Evolutionary conservation across 2,329 filamentous ascomycete genomes (phyloP).

Genomic region (Botrytis galanthina): DNA sequence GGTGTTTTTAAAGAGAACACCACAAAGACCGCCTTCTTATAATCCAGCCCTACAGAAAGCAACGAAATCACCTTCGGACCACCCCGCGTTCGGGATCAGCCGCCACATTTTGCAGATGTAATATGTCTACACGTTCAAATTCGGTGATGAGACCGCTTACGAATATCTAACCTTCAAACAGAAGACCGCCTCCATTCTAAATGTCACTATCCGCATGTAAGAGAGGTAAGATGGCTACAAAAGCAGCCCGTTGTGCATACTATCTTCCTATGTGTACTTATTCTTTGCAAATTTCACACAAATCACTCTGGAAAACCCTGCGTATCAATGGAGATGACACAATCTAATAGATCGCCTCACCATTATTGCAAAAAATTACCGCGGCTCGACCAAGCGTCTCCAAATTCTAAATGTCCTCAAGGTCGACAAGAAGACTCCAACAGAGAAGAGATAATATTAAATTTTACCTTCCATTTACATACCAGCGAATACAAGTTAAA

Average conservation of each 20-base stretch:
- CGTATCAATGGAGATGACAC: background rate
- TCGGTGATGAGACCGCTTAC: background rate
- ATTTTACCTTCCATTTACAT: fast-evolving
- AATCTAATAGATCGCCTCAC: background rate
- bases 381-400: background rate
- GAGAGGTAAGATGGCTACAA: background rate
- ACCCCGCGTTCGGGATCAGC: background rate
- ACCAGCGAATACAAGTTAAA: no score
- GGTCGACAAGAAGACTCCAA: background rate
- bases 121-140: background rate
- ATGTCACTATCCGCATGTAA: background rate
- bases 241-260: background rate
- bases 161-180: background rate
- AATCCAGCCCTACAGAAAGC: background rate
- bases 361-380: background rate
- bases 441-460: background rate
- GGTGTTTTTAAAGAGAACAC: background rate
- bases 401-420: background rate
- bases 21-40: background rate
- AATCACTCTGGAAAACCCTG: background rate
- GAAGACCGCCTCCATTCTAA: background rate
- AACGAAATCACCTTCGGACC: background rate
- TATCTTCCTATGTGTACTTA: background rate
- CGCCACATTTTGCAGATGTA: background rate
- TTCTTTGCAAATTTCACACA: background rate